Conservation (phyloP, 208 protist species). For the Leishmania mexicana region DNA sequence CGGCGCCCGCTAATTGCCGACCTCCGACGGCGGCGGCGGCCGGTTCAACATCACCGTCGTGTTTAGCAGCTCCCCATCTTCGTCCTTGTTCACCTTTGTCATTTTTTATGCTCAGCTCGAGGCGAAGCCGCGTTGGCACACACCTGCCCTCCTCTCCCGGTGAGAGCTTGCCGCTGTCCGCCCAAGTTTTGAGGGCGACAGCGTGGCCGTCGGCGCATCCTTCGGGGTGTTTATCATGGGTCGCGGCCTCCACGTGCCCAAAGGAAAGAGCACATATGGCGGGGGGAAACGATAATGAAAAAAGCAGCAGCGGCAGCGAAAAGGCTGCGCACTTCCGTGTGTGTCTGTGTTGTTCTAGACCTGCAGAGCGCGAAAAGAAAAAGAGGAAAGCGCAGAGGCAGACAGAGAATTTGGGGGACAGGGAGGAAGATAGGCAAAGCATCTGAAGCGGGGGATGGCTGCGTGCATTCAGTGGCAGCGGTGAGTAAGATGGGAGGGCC, state of each 20-base stretch:
- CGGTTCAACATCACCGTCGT: slow-evolving; percentile 17
- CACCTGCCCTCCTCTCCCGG: not conserved
- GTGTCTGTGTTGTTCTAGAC: not conserved
- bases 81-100: slow-evolving; percentile 3
- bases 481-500: not conserved
- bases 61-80: slow-evolving; percentile 11
- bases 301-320: not conserved
- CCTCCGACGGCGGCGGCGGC: not conserved
- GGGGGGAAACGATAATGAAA: not conserved
- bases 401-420: not conserved
- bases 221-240: not conserved
- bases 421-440: not conserved
- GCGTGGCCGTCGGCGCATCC: not conserved
- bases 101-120: slow-evolving; percentile 7
- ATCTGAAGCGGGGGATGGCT: not conserved
- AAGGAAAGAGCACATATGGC: slow-evolving; percentile 1
- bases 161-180: not conserved
- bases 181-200: not conserved
- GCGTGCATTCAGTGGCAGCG: not conserved
- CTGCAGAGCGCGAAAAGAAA: not conserved
- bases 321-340: not conserved
- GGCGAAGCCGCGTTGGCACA: not conserved
- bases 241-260: not conserved
- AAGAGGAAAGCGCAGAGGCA: not conserved
- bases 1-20: slow-evolving; percentile 7